These are phyloP conservation scores for Ascosphaera apis DNA, from an alignment of 2,329 filamentous ascomycete genomes.

Conservation along the genomic window DNA sequence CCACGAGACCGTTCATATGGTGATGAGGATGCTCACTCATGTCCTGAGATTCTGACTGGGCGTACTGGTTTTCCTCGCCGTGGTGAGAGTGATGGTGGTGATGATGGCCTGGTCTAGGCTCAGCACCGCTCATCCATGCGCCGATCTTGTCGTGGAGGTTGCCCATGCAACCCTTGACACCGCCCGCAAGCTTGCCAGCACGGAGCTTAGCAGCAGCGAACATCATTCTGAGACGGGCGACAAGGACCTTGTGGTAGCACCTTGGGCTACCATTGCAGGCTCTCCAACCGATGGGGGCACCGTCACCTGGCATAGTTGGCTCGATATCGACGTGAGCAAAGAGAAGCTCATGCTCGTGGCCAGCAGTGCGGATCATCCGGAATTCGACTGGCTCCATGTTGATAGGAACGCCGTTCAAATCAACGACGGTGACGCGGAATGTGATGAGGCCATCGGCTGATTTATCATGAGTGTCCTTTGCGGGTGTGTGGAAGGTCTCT, in stretches of 20 bases:
- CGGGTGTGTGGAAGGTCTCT: conserved; percentile 14
- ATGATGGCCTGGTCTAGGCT: background rate
- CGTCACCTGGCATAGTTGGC: conserved; percentile 10
- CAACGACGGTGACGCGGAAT: conserved; percentile 23
- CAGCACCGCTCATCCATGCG: background rate
- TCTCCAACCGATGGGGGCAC: conserved; percentile 11
- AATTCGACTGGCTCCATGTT: conserved; percentile 22
- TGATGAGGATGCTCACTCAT: conserved; percentile 9
- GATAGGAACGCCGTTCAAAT: conserved; percentile 19
- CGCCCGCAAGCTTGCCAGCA: conserved; percentile 11
- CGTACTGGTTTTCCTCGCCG: conserved; percentile 4
- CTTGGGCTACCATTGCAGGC: conserved; percentile 19
- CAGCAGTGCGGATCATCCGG: conserved; percentile 15
- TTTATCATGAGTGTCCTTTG: conserved; percentile 10
- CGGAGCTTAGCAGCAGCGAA: conserved; percentile 16
- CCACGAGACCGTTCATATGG: conserved; percentile 15
- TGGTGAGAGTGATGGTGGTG: conserved; percentile 3
- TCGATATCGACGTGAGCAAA: conserved; percentile 17
- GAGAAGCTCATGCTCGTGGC: conserved; percentile 16
- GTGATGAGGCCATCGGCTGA: conserved; percentile 14
- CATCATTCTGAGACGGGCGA: conserved; percentile 17
- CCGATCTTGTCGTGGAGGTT: conserved; percentile 4
- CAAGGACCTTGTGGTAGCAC: conserved; percentile 16
- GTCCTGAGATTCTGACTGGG: conserved; percentile 2
- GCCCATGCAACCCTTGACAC: conserved; percentile 13